phyloP scores from a whole-genome alignment of 108 stramenopile genomes.

The Phaeodactylum tricornutum region DNA sequence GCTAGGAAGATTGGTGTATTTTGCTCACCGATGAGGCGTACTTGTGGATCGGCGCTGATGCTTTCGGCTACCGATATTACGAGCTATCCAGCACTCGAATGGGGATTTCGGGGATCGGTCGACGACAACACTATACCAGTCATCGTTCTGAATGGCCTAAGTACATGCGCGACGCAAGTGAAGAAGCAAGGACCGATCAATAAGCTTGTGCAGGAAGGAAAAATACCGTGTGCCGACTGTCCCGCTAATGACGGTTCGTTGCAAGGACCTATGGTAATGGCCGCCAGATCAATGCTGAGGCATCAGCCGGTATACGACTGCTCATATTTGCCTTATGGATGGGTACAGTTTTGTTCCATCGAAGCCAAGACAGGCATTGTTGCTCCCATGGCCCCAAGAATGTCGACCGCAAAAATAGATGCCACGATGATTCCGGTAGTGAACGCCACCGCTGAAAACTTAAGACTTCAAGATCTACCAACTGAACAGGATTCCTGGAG shows the following conservation, averaged over 20 bases:
- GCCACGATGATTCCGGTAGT: no score
- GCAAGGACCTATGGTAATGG: neutral
- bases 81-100: neutral
- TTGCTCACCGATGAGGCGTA: conserved; percentile 4
- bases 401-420: no score
- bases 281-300: neutral
- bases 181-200: neutral
- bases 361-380: neutral
- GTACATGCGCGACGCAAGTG: neutral
- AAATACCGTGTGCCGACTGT: neutral
- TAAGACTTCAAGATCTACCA: neutral
- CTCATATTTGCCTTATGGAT: neutral
- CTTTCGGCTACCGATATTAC: neutral
- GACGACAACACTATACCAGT: neutral
- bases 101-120: neutral
- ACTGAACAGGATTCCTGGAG: no score
- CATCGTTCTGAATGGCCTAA: conserved; percentile 8
- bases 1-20: neutral
- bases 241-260: neutral
- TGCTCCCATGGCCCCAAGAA: neutral
- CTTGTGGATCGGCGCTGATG: conserved; percentile 2
- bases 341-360: neutral
- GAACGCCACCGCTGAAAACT: neutral
- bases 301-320: no score
- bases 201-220: neutral